Percentiles rank a stretch among this genome's conserved stretches.
These are phyloP conservation scores for Scenedesmus sp. DNA, from an alignment of 163 green algal genomes.

Conservation along the genomic window DNA sequence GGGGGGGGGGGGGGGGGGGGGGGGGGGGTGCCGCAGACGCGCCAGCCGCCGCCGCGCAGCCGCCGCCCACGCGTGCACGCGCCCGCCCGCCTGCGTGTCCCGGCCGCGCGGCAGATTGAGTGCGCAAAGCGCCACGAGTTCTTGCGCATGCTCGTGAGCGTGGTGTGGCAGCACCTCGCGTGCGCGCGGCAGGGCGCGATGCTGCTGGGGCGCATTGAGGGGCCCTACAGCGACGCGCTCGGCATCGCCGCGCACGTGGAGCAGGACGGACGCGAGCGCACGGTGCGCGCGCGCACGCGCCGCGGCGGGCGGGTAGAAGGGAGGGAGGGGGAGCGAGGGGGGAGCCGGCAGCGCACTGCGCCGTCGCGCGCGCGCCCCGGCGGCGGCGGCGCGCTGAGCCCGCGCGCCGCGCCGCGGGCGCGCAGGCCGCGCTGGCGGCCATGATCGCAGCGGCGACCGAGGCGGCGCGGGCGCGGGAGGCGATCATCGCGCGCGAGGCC, in stretches of 20 bases:
- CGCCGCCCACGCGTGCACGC: too few relatives aligned
- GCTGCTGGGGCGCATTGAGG: slow-evolving; percentile 19
- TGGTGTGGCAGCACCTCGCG: slow-evolving; percentile 36
- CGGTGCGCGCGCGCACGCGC: not conserved
- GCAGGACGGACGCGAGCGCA: not conserved
- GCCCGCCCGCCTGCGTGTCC: not conserved
- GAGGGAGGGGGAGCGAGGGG: too few relatives aligned
- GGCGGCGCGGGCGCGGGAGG: slow-evolving; percentile 17
- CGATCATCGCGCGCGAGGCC: slow-evolving; percentile 29
- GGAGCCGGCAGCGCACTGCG: too few relatives aligned
- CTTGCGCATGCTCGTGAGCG: slow-evolving; percentile 29
- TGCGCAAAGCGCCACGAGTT: slow-evolving; percentile 36
- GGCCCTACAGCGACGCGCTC: slow-evolving; percentile 36
- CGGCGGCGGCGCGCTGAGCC: too few relatives aligned
- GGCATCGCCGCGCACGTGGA: slow-evolving; percentile 37
- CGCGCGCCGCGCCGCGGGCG: too few relatives aligned
- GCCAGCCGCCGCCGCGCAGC: too few relatives aligned
- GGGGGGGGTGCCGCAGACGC: too few relatives aligned
- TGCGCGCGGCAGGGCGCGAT: slow-evolving; percentile 32
- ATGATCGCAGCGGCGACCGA: slow-evolving; percentile 22
- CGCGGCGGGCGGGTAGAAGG: not conserved
- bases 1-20: too few relatives aligned
- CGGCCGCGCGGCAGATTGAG: slow-evolving; percentile 30
- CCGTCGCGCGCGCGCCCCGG: too few relatives aligned
- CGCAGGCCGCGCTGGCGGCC: slow-evolving; percentile 27